Conservation (phyloP, 1,284 basidiomycete species). For the Fomitopsis pinicola region DNA sequence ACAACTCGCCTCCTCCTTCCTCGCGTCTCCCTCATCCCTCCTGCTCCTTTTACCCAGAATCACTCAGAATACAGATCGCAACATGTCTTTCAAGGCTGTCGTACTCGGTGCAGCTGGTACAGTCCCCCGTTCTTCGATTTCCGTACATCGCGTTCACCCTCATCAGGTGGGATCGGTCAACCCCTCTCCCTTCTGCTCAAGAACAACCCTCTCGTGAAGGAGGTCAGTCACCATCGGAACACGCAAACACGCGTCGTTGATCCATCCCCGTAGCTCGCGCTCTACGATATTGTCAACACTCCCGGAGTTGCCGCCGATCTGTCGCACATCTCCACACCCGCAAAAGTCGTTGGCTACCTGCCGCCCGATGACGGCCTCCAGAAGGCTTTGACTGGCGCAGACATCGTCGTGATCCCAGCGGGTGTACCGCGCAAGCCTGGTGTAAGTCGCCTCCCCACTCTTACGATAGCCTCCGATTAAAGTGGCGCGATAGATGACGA, state of each 20-base stretch:
- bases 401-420: conserved; percentile 94
- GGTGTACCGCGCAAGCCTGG: conserved; percentile 97
- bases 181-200: conserved; percentile 91
- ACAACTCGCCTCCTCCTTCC: neutral
- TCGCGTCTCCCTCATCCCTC: neutral
- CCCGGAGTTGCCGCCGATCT: conserved; percentile 96
- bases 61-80: neutral
- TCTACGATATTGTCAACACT: conserved; percentile 97
- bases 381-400: conserved; percentile 80
- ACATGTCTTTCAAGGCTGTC: conserved; percentile 80
- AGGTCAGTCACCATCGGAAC: conserved; percentile 37
- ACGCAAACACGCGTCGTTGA: neutral
- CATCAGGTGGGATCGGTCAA: conserved; percentile 86
- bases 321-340: conserved; percentile 81
- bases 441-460: conserved; percentile 40
- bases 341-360: conserved; percentile 76
- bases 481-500: conserved; percentile 57
- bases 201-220: conserved; percentile 76
- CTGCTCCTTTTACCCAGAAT: neutral
- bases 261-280: conserved; percentile 53
- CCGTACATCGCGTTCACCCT: conserved; percentile 8
- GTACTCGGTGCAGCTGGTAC: conserved; percentile 90
- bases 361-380: conserved; percentile 77
- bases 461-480: conserved; percentile 4
- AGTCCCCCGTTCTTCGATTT: too few species aligned